These are phyloP conservation scores for Mallotus repandus DNA, from an alignment of 441 rosid species.

Conservation along the genomic window DNA sequence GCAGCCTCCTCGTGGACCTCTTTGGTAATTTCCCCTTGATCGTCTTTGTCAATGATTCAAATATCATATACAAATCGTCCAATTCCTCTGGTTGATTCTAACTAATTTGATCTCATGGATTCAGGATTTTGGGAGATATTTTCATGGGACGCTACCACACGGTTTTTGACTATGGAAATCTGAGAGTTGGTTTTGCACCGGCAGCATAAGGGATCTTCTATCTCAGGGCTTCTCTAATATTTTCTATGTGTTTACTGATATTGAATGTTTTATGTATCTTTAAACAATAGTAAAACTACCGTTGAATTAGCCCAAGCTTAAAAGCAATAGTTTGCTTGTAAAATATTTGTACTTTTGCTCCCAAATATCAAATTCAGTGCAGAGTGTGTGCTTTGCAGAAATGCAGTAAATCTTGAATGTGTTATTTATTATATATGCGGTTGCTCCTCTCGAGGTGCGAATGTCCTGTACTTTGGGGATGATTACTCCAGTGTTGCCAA, in stretches of 20 bases:
- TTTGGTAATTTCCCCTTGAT: conserved; percentile 46
- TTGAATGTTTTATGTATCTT: conserved; percentile 3
- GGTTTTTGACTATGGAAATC: conserved; percentile 75
- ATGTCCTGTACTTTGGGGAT: neutral
- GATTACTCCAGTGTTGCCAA: neutral
- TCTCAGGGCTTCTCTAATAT: neutral
- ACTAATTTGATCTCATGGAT: neutral
- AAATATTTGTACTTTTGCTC: too few relatives aligned
- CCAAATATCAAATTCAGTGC: neutral
- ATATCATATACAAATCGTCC: neutral
- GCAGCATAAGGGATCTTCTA: conserved; percentile 37
- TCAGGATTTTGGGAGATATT: conserved; percentile 82
- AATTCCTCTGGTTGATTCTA: neutral
- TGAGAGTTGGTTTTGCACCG: conserved; percentile 71
- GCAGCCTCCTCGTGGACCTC: conserved; percentile 86
- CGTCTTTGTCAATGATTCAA: neutral
- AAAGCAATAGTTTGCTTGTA: conserved; percentile 19
- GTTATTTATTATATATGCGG: neutral
- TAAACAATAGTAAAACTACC: conserved; percentile 2
- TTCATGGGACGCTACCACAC: conserved; percentile 87
- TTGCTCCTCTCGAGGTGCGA: too few relatives aligned
- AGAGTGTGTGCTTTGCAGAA: neutral
- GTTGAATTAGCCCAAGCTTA: conserved; percentile 3
- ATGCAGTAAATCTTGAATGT: neutral
- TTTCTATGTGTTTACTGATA: neutral